Evolutionary conservation across 2,329 filamentous ascomycete species (phyloP).

Genomic region (Colletotrichum siamense): DNA sequence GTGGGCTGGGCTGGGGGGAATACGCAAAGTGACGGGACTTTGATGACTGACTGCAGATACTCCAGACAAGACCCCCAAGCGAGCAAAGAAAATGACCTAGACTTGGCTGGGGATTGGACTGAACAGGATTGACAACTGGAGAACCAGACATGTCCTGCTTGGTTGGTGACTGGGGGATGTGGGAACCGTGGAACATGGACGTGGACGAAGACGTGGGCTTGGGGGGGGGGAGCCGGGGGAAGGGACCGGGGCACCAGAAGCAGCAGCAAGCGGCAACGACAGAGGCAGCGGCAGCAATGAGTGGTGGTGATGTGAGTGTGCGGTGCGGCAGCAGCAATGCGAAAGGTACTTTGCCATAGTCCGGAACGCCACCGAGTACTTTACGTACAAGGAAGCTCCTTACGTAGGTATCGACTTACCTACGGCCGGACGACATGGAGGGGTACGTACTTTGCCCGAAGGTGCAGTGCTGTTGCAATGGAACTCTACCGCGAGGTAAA

Average conservation of each 20-base stretch:
- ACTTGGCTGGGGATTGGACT: neutral
- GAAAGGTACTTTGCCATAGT: slow-evolving; percentile 15
- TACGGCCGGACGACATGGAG: neutral
- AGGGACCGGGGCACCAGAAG: neutral
- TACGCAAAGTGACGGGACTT: neutral
- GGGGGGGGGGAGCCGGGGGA: neutral
- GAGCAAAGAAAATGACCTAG: neutral
- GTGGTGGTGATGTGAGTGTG: neutral
- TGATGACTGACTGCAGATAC: neutral
- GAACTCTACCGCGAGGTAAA: neutral
- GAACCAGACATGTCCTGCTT: neutral
- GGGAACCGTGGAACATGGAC: neutral
- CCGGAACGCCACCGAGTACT: slow-evolving; percentile 6
- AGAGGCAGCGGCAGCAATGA: neutral
- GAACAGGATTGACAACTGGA: neutral
- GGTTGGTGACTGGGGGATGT: neutral
- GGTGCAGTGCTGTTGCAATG: neutral
- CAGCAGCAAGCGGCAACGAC: neutral
- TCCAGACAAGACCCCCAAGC: neutral
- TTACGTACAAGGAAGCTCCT: slow-evolving; percentile 1
- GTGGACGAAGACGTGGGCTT: neutral
- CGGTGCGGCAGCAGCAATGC: neutral
- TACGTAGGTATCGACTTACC: neutral
- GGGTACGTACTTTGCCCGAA: neutral
- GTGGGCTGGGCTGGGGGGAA: neutral